Evolutionary conservation across 1,284 basidiomycete species (phyloP).

Genomic region (Leccinum cinnamomeum): DNA sequence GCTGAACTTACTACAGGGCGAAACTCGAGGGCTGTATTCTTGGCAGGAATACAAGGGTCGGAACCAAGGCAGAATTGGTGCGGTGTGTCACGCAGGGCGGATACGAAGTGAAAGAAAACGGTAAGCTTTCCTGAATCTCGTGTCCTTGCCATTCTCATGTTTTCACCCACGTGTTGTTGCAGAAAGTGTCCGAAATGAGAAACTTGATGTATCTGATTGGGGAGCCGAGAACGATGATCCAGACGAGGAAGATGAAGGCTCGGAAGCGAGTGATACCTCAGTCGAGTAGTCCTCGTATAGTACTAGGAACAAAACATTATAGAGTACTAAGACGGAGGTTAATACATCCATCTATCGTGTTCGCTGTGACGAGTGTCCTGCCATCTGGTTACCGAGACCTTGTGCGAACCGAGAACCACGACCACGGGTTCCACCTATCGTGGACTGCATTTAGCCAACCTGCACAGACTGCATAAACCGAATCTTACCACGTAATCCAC

Average conservation of each 20-base stretch:
- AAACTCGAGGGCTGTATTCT: conserved; percentile 90
- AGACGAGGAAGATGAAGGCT: conserved; percentile 32
- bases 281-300: conserved; percentile 4
- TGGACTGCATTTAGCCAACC: conserved; percentile 2
- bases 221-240: conserved; percentile 40
- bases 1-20: conserved; percentile 50
- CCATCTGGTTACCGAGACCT: conserved; percentile 78
- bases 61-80: conserved; percentile 75
- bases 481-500: conserved; percentile 47
- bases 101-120: conserved; percentile 75
- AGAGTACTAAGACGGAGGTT: neutral
- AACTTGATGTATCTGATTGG: conserved; percentile 64
- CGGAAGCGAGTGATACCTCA: conserved; percentile 21
- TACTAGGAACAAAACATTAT: conserved; percentile 5
- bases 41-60: conserved; percentile 80
- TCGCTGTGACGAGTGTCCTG: conserved; percentile 32
- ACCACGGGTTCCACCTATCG: conserved; percentile 57
- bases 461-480: neutral
- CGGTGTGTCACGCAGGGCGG: conserved; percentile 89
- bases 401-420: conserved; percentile 77
- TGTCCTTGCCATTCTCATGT: neutral
- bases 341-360: conserved; percentile 18
- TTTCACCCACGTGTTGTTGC: conserved; percentile 3
- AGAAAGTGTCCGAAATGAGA: conserved; percentile 65
- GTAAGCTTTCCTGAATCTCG: conserved; percentile 41